A percentile compares a stretch with the other conserved stretches of the same genome.
Conservation (phyloP, 2,329 filamentous ascomycete genomes). For the Aureobasidium namibiae region DNA sequence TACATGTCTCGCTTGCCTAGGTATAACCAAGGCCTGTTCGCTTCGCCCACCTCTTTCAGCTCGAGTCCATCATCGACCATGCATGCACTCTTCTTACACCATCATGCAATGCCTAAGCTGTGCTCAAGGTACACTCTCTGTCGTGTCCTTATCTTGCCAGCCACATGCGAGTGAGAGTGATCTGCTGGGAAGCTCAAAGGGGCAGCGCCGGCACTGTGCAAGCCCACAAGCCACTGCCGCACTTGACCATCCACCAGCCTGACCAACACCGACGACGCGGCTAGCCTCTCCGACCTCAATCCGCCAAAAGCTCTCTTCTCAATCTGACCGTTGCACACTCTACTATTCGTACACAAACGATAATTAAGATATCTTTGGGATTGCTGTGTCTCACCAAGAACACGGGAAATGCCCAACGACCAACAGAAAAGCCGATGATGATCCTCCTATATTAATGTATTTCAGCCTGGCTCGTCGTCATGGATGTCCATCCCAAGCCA, state of each 20-base stretch:
- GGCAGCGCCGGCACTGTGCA: neutral
- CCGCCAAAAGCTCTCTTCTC: neutral
- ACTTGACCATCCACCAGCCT: neutral
- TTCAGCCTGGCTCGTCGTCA: neutral
- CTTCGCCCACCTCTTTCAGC: neutral
- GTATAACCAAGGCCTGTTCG: neutral
- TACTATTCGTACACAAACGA: neutral
- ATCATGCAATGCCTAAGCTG: constrained; percentile 6
- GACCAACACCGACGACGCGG: neutral
- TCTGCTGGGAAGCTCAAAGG: neutral
- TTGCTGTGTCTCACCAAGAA: constrained; percentile 1
- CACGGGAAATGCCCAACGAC: neutral
- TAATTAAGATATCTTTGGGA: neutral
- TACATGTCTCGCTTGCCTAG: constrained; percentile 2
- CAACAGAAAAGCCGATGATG: neutral
- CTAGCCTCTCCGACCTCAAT: neutral
- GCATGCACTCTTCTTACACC: neutral
- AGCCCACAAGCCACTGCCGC: constrained; percentile 9
- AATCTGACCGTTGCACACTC: neutral
- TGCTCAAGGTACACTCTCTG: neutral
- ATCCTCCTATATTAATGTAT: neutral
- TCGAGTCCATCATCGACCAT: neutral
- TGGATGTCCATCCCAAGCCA: neutral
- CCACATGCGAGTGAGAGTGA: neutral
- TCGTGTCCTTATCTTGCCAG: neutral